These are phyloP conservation scores for Yamadazyma endophytica DNA, from an alignment of 805 yeast species.

Conservation along the genomic window DNA sequence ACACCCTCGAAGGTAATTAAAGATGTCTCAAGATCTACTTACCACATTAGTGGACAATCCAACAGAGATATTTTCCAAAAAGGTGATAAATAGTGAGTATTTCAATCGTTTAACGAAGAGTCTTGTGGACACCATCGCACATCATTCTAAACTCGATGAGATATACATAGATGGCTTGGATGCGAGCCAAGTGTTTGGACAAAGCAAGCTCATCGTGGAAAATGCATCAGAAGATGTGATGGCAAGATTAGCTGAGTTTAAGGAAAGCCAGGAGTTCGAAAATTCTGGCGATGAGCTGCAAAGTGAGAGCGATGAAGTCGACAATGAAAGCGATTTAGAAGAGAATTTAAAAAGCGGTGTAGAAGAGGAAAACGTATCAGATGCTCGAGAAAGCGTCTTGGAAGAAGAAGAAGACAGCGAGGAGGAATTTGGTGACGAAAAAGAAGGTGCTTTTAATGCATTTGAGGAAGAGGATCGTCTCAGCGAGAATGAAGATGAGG, in stretches of 20 bases:
- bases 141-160: slow-evolving; percentile 69
- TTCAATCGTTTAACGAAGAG: slow-evolving; percentile 40
- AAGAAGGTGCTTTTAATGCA: slow-evolving; percentile 13
- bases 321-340: slow-evolving; percentile 17
- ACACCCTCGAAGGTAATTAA: slow-evolving; percentile 1
- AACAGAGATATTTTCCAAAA: slow-evolving; percentile 7
- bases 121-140: slow-evolving; percentile 54
- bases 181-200: slow-evolving; percentile 91
- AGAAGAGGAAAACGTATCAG: slow-evolving; percentile 52
- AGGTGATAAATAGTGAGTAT: slow-evolving; percentile 3
- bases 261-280: slow-evolving; percentile 22
- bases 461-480: slow-evolving; percentile 12
- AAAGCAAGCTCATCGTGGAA: slow-evolving; percentile 79
- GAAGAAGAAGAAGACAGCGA: slow-evolving; percentile 25
- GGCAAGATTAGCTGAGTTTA: slow-evolving; percentile 51
- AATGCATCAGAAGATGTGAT: slow-evolving; percentile 65
- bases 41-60: slow-evolving; percentile 12
- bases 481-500: slow-evolving; percentile 24
- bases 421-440: slow-evolving; percentile 25
- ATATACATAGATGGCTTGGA: slow-evolving; percentile 82
- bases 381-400: slow-evolving; percentile 18
- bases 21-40: slow-evolving; percentile 5
- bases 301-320: slow-evolving; percentile 19
- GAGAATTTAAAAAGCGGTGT: slow-evolving; percentile 30
- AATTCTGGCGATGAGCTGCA: slow-evolving; percentile 22